Evolutionary conservation across 768 basidiomycete genomes (phyloP).

Genomic region (Lactarius tabidus): DNA sequence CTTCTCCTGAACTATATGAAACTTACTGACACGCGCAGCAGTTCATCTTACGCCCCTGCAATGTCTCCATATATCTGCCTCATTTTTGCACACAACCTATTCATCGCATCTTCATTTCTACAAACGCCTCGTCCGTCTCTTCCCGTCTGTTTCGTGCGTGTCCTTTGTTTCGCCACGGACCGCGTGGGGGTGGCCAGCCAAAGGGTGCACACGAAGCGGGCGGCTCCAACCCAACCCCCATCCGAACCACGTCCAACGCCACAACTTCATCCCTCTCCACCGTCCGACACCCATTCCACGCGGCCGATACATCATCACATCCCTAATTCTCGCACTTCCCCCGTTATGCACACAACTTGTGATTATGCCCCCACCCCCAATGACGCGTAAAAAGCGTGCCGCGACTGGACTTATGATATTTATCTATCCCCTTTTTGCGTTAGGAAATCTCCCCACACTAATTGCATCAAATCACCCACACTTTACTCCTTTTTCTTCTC

Average conservation of each 20-base stretch:
- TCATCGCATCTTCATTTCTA: constrained; percentile 20
- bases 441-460: constrained; percentile 7
- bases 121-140: neutral
- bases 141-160: neutral
- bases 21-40: neutral
- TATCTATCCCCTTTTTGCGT: constrained; percentile 1
- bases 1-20: too few species aligned
- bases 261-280: neutral
- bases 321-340: constrained; percentile 6
- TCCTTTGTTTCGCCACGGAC: neutral
- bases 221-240: neutral
- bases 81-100: constrained; percentile 20
- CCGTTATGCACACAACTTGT: constrained; percentile 14
- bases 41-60: constrained; percentile 24
- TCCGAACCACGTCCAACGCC: neutral
- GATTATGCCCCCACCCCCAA: neutral
- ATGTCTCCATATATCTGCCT: constrained; percentile 19
- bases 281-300: neutral
- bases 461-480: neutral
- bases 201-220: neutral
- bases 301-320: constrained; percentile 12
- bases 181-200: neutral
- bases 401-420: constrained; percentile 7
- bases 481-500: neutral
- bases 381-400: neutral